phyloP scores from a whole-genome alignment of 2,329 filamentous ascomycete genomes.

The Huntiella abstrusa region DNA sequence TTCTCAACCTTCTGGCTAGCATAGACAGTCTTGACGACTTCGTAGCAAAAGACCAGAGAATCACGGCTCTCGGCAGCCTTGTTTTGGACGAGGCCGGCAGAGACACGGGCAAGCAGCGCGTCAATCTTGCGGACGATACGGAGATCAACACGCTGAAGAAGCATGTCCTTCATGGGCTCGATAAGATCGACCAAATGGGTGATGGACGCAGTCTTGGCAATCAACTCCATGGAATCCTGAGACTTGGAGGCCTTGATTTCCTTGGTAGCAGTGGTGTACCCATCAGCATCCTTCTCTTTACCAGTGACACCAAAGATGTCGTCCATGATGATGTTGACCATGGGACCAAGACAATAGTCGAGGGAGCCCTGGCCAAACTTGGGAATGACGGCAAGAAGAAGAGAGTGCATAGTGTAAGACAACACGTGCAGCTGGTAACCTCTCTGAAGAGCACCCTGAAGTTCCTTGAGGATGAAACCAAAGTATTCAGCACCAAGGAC shows the following conservation, averaged over 20 bases:
- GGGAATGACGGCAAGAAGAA: slow-evolving; percentile 58
- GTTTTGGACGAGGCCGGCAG: slow-evolving; percentile 68
- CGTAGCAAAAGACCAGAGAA: slow-evolving; percentile 84
- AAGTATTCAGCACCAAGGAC: slow-evolving; percentile 70
- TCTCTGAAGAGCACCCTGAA: slow-evolving; percentile 61
- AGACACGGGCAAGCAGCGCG: slow-evolving; percentile 65
- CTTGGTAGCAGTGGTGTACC: slow-evolving; percentile 88
- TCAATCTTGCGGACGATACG: slow-evolving; percentile 80
- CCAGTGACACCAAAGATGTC: slow-evolving; percentile 87
- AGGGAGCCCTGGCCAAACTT: slow-evolving; percentile 63
- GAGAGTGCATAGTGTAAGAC: slow-evolving; percentile 85
- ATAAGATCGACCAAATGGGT: slow-evolving; percentile 55
- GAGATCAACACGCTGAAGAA: slow-evolving; percentile 69
- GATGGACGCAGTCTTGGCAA: slow-evolving; percentile 68
- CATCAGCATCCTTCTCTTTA: slow-evolving; percentile 92
- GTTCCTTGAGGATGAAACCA: slow-evolving; percentile 81
- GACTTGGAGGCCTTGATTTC: slow-evolving; percentile 97
- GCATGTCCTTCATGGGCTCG: slow-evolving; percentile 55
- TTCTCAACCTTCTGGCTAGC: slow-evolving; percentile 35
- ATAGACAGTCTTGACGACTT: slow-evolving; percentile 78
- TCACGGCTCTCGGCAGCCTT: slow-evolving; percentile 59
- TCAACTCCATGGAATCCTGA: slow-evolving; percentile 88
- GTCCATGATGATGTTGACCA: slow-evolving; percentile 82
- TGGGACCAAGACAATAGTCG: slow-evolving; percentile 64
- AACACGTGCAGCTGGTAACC: slow-evolving; percentile 91